phyloP scores from a whole-genome alignment of 2,329 filamentous ascomycete genomes.

The Teratosphaeria nubilosa region DNA sequence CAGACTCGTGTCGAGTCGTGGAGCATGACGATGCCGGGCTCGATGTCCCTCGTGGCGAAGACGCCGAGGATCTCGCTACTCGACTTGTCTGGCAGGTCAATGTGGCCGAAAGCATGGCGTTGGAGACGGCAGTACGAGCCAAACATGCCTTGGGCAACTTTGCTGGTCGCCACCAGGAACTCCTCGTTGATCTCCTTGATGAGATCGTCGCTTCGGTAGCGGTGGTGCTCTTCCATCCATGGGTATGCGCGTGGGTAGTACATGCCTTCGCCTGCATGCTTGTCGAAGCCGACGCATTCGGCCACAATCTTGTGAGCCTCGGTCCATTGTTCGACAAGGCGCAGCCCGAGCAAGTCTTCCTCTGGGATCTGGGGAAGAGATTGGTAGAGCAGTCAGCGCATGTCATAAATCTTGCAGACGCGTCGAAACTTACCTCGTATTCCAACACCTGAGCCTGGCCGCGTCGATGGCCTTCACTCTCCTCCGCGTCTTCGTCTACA shows the following conservation, averaged over 20 bases:
- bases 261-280: conserved; percentile 8
- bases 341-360: conserved; percentile 2
- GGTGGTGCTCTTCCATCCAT: conserved; percentile 14
- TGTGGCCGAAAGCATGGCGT: conserved; percentile 15
- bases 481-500: conserved; percentile 7
- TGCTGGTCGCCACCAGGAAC: conserved; percentile 3
- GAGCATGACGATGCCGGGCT: conserved; percentile 9
- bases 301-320: conserved; percentile 7
- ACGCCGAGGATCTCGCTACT: conserved; percentile 17
- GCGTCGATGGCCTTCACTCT: not conserved
- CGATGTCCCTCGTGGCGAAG: conserved; percentile 16
- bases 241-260: conserved; percentile 17
- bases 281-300: conserved; percentile 8
- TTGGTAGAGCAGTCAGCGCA: not conserved
- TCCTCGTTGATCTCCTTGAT: conserved; percentile 10
- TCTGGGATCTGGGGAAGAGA: not conserved
- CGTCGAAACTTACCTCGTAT: not conserved
- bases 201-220: conserved; percentile 3
- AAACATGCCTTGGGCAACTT: not conserved
- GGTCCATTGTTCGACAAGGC: conserved; percentile 5
- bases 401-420: not conserved
- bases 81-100: conserved; percentile 1
- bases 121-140: conserved; percentile 8
- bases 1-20: conserved; percentile 15
- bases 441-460: not conserved